Evolutionary conservation across 495 filamentous ascomycete species (phyloP), one percentile per base, ranked within the genome.

Genomic region (Trichoderma erinaceum): DNA sequence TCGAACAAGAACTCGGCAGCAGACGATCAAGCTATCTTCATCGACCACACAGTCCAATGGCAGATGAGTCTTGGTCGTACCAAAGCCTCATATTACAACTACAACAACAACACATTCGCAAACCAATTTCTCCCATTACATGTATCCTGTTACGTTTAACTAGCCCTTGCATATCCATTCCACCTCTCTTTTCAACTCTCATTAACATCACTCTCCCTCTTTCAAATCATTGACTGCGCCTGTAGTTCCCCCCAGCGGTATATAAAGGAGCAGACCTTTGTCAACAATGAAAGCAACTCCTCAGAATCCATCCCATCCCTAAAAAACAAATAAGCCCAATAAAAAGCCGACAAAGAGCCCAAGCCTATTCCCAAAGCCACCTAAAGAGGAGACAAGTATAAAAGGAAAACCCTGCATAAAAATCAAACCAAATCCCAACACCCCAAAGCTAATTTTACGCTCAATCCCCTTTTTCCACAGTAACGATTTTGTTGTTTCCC

Each of bases 281-380:
- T 56, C 50, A 56, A 56, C 50, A 56, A 4, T 21, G 50, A 56
- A 56, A 56, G 50, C 50, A 56, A 25, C 50, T 16, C 50, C 50
- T 16, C 50, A n/a, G 8, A 56, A 16, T 16, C 56, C 27, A 32
- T 61, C 32, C 56, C 23, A 27, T 16, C 56, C 23, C 4, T 29
- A 32, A 21, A 27, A 61, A 29, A 2, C 18, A 52, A 23, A 23
- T 7, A 52, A 52, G 18, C 25, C 18, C 18, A 52, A 7, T 21
- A 23, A 52, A 52, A 52, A 52, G n/a, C 56, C 56, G 11, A 29
- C 5, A 61, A 61, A 27, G 27, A 61, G 56, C 27, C 56, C 56
- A 29, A 61, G 23, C 56, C 56, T 32, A 61, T 29, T 61, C 56
- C 56, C 56, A 61, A 12, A 61, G 27, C 56, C 56, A 25, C 56